These are phyloP conservation scores for Thuidium tamariscinum DNA, from an alignment of 225 moss, liverwort and hornwort species.

Conservation along the genomic window DNA sequence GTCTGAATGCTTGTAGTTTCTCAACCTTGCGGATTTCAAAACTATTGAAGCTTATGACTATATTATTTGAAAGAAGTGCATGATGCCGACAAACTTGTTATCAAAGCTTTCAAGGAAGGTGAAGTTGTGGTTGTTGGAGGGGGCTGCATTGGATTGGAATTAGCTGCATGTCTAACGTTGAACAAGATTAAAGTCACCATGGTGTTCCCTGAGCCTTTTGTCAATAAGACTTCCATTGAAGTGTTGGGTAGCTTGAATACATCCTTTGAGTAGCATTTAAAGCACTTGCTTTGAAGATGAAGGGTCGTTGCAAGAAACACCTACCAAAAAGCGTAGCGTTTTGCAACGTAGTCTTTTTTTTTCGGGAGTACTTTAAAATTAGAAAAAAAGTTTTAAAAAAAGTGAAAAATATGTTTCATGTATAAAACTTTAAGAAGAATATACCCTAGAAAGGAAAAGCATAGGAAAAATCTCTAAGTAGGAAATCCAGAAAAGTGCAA, in stretches of 20 bases:
- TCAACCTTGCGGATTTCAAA: constrained; percentile 31
- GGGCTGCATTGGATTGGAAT: constrained; percentile 78
- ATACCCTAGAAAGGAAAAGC: no score
- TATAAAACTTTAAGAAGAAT: no score
- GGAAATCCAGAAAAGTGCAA: no score
- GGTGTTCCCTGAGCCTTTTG: constrained; percentile 39
- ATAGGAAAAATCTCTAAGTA: no score
- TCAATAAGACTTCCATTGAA: neutral
- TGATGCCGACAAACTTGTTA: constrained; percentile 62
- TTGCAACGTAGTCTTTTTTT: no score
- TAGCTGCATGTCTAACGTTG: constrained; percentile 58
- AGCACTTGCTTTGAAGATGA: no score
- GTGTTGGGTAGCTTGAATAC: neutral
- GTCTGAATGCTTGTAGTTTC: constrained; percentile 6
- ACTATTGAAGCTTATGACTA: constrained; percentile 58
- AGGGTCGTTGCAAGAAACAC: no score
- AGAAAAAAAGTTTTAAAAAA: no score
- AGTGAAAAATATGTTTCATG: no score
- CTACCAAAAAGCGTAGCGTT: no score
- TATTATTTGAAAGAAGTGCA: constrained; percentile 54
- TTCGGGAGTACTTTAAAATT: no score
- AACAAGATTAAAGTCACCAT: constrained; percentile 68
- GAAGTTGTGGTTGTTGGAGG: constrained; percentile 77
- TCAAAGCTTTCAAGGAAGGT: constrained; percentile 32
- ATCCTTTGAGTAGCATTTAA: neutral